Evolutionary conservation across 495 filamentous ascomycete genomes (phyloP).

Genomic region (Thermochaetoides thermophila): DNA sequence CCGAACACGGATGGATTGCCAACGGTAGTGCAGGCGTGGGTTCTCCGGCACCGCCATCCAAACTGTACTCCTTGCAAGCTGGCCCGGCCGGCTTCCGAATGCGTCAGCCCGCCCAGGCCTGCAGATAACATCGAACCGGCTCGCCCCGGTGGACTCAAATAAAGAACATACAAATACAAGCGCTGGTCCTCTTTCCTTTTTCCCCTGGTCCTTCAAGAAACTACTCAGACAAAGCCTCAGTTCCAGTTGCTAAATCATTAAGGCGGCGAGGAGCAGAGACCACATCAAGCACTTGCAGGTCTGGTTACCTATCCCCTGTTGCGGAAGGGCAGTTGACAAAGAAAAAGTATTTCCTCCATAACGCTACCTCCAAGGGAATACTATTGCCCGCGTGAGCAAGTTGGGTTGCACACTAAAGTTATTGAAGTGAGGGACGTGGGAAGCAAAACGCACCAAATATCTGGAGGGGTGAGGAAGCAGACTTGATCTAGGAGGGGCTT

Average conservation of each 20-base stretch:
- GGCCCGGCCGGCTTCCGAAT: constrained; percentile 16
- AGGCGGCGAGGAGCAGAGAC: constrained; percentile 11
- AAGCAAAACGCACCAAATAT: constrained; percentile 1
- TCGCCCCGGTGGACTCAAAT: constrained; percentile 5
- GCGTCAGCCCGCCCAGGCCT: constrained; percentile 8
- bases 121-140: constrained; percentile 5
- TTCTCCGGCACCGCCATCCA: constrained; percentile 7
- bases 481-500: constrained; percentile 2
- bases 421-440: not conserved
- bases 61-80: constrained; percentile 4
- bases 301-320: constrained; percentile 6
- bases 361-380: too few species aligned
- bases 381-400: constrained; percentile 3
- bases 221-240: constrained; percentile 25
- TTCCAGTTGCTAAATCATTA: constrained; percentile 13
- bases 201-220: constrained; percentile 8
- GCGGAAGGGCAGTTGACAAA: constrained; percentile 5
- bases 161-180: constrained; percentile 23
- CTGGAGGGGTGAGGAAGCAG: constrained; percentile 2
- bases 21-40: constrained; percentile 5
- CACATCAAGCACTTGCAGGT: constrained; percentile 4
- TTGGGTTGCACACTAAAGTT: constrained; percentile 3
- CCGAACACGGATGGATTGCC: constrained; percentile 11
- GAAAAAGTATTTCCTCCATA: constrained; percentile 7
- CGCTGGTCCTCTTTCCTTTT: constrained; percentile 10